Conservation (phyloP, 2,329 filamentous ascomycete genomes). For the Pyrenophora graminea region DNA sequence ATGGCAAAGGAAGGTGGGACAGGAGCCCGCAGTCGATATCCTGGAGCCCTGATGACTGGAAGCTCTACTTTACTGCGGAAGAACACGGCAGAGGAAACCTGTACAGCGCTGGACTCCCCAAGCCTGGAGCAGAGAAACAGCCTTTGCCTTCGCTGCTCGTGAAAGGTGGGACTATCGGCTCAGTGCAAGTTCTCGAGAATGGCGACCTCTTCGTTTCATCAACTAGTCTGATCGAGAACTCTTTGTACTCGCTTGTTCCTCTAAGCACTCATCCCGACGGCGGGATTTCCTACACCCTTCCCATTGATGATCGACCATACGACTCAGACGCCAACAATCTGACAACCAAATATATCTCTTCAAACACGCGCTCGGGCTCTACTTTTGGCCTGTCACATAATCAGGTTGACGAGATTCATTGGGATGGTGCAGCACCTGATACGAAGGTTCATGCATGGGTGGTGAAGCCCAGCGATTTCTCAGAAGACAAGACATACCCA, state of each 20-base stretch:
- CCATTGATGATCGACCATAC: slow-evolving; percentile 26
- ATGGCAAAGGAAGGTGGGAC: slow-evolving; percentile 66
- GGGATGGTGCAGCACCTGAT: slow-evolving; percentile 61
- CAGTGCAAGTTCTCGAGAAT: slow-evolving; percentile 58
- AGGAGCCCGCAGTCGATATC: slow-evolving; percentile 56
- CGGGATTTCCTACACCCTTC: slow-evolving; percentile 23
- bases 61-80: slow-evolving; percentile 74
- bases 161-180: slow-evolving; percentile 40
- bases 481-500: slow-evolving; percentile 73
- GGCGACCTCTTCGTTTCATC: slow-evolving; percentile 66
- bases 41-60: slow-evolving; percentile 60
- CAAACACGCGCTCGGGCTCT: slow-evolving; percentile 67
- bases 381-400: slow-evolving; percentile 66
- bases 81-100: slow-evolving; percentile 68
- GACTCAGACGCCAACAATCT: slow-evolving; percentile 30
- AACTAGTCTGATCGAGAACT: slow-evolving; percentile 74
- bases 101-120: slow-evolving; percentile 43
- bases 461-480: slow-evolving; percentile 67
- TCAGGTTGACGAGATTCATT: slow-evolving; percentile 73
- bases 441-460: slow-evolving; percentile 73
- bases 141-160: slow-evolving; percentile 35
- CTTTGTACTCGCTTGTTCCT: slow-evolving; percentile 65
- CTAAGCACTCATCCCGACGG: slow-evolving; percentile 22
- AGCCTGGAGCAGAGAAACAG: slow-evolving; percentile 15
- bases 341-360: slow-evolving; percentile 57